Conservation (phyloP, 441 rosid species). For the Flueggea neowawraea region DNA sequence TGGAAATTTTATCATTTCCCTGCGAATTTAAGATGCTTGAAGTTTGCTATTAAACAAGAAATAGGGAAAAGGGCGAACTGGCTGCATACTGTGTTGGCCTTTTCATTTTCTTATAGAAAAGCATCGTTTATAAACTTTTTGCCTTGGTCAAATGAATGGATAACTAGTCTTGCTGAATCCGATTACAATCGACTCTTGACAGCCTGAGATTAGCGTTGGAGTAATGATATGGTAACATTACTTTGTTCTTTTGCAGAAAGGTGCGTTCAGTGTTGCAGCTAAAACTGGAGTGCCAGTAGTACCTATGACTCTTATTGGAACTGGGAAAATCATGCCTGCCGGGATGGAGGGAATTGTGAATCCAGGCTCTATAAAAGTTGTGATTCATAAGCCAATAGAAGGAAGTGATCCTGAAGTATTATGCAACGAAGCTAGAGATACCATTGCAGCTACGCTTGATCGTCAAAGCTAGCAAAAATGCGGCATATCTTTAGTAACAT, state of each 20-base stretch:
- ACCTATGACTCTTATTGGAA: slow-evolving; percentile 80
- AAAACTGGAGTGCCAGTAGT: slow-evolving; percentile 78
- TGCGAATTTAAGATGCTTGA: too few relatives aligned
- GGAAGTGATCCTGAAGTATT: slow-evolving; percentile 61
- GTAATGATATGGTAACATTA: too few relatives aligned
- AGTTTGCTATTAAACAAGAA: too few relatives aligned
- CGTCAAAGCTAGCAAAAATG: slow-evolving; percentile 29
- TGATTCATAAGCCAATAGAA: slow-evolving; percentile 68
- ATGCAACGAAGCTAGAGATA: slow-evolving; percentile 60
- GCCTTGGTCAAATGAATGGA: too few relatives aligned
- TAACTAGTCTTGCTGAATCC: too few relatives aligned
- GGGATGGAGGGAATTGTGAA: slow-evolving; percentile 72
- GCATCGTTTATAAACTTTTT: too few relatives aligned
- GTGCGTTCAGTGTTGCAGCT: slow-evolving; percentile 88
- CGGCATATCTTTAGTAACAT: too few relatives aligned
- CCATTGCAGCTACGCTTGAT: slow-evolving; percentile 48
- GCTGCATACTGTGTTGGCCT: too few relatives aligned
- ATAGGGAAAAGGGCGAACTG: too few relatives aligned
- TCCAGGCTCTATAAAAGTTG: slow-evolving; percentile 58
- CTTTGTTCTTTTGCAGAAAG: slow-evolving; percentile 44
- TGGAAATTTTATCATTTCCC: background rate
- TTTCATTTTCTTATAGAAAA: too few relatives aligned
- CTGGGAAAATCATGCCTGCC: slow-evolving; percentile 85
- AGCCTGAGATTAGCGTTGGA: too few relatives aligned
- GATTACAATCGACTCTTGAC: too few relatives aligned